Percentiles rank a stretch among this genome's conserved stretches.
These are phyloP conservation scores for Tetrahymena elliotti DNA, from an alignment of 73 alveolate species.

Conservation along the genomic window DNA sequence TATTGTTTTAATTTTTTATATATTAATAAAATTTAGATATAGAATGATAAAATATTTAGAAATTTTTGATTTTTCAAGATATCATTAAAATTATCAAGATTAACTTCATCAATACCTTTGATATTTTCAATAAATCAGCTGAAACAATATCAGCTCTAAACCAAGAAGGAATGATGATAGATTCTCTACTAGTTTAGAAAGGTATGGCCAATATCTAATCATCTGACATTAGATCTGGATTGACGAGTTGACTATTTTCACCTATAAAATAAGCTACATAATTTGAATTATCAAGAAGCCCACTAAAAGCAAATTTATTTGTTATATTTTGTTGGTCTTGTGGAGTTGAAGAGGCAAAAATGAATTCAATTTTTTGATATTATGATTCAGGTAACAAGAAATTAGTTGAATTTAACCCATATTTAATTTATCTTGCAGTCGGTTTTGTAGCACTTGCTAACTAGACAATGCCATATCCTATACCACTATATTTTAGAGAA, in stretches of 20 bases:
- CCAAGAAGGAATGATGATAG: neutral
- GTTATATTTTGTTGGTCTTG: neutral
- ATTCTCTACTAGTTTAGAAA: neutral
- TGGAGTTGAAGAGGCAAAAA: conserved; percentile 3
- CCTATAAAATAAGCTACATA: conserved; percentile 25
- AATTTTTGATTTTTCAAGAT: neutral
- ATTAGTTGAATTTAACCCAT: conserved; percentile 24
- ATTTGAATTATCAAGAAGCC: conserved; percentile 15
- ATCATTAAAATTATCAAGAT: neutral
- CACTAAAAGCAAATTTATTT: neutral
- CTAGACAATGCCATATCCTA: neutral
- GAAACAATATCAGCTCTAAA: neutral
- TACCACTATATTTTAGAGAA: conserved; percentile 18
- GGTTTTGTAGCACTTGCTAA: conserved; percentile 6
- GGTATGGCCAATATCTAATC: neutral
- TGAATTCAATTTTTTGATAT: neutral
- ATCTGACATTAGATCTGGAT: conserved; percentile 30
- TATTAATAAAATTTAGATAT: too few relatives aligned
- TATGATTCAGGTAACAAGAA: neutral
- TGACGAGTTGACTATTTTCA: conserved; percentile 7
- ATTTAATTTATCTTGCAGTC: conserved; percentile 7
- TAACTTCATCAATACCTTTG: neutral
- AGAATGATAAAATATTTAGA: neutral
- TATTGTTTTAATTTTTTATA: too few relatives aligned
- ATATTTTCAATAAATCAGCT: neutral